These are phyloP conservation scores for Protomyces macrosporus DNA, from an alignment of 1,139 yeast species.

Conservation along the genomic window DNA sequence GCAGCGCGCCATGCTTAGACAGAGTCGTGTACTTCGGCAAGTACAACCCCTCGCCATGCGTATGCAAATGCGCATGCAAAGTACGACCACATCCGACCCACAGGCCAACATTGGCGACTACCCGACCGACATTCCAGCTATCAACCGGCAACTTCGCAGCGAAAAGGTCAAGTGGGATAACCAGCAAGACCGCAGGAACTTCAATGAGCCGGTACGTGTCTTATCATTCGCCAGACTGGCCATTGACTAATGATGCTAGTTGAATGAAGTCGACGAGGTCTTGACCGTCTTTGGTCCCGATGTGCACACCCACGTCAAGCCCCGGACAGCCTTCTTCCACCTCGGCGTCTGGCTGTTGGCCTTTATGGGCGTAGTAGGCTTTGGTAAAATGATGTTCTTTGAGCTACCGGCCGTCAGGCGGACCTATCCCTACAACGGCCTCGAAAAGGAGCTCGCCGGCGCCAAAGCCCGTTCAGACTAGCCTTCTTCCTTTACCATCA, in stretches of 20 bases:
- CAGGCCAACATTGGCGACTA: slow-evolving; percentile 25
- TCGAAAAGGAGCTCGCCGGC: background rate
- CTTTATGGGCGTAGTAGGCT: slow-evolving; percentile 52
- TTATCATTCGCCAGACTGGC: background rate
- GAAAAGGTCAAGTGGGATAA: slow-evolving; percentile 56
- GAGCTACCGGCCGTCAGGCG: slow-evolving; percentile 17
- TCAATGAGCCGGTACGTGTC: slow-evolving; percentile 51
- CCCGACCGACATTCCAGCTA: slow-evolving; percentile 16
- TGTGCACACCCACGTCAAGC: slow-evolving; percentile 56
- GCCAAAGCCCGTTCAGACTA: background rate
- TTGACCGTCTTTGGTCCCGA: slow-evolving; percentile 88
- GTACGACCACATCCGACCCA: slow-evolving; percentile 1
- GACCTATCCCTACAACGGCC: slow-evolving; percentile 22
- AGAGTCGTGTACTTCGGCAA: background rate
- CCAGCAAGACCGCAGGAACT: slow-evolving; percentile 74
- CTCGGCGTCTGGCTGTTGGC: slow-evolving; percentile 45
- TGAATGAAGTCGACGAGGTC: slow-evolving; percentile 65
- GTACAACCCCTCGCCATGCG: background rate
- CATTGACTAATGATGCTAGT: slow-evolving; percentile 25
- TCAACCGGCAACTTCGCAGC: slow-evolving; percentile 11
- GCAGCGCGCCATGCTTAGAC: background rate
- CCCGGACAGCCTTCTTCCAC: slow-evolving; percentile 52
- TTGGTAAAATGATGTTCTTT: slow-evolving; percentile 44
- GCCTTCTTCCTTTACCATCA: background rate
- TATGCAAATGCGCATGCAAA: background rate